Percentiles rank a stretch among this genome's conserved stretches.
These are phyloP conservation scores for Salvia hispanica DNA, from an alignment of 257 asterid species.

Conservation along the genomic window DNA sequence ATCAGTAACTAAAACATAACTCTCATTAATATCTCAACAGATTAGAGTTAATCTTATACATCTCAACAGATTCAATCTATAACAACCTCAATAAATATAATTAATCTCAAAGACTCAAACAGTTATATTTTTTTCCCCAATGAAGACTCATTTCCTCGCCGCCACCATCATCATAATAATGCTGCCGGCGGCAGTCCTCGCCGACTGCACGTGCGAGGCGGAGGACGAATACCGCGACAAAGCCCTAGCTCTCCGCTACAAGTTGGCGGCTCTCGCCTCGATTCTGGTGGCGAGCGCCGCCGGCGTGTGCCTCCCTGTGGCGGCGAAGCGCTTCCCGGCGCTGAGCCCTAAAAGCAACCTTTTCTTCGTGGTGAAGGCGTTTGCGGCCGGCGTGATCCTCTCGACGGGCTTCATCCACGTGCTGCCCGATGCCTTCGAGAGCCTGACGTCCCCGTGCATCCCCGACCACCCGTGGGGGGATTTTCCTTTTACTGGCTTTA, in stretches of 20 bases:
- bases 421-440: slow-evolving; percentile 50
- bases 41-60: no score
- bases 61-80: no score
- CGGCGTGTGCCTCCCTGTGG: slow-evolving; percentile 49
- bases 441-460: slow-evolving; percentile 43
- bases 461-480: slow-evolving; percentile 46
- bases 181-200: slow-evolving; percentile 30
- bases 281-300: slow-evolving; percentile 43
- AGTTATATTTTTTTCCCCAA: no score
- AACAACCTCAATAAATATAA: no score
- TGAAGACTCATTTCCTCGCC: neutral
- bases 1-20: no score
- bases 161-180: neutral
- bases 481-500: slow-evolving; percentile 50
- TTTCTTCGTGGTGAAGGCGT: slow-evolving; percentile 55
- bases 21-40: no score
- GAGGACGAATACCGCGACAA: slow-evolving; percentile 34
- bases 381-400: slow-evolving; percentile 61
- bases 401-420: slow-evolving; percentile 59
- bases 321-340: slow-evolving; percentile 38
- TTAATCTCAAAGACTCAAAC: no score
- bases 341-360: slow-evolving; percentile 47
- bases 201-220: slow-evolving; percentile 46
- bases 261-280: slow-evolving; percentile 45
- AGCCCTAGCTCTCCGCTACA: slow-evolving; percentile 41